These are phyloP conservation scores for Aspergillus tubingensis DNA, from an alignment of 2,329 filamentous ascomycete species.

Conservation along the genomic window DNA sequence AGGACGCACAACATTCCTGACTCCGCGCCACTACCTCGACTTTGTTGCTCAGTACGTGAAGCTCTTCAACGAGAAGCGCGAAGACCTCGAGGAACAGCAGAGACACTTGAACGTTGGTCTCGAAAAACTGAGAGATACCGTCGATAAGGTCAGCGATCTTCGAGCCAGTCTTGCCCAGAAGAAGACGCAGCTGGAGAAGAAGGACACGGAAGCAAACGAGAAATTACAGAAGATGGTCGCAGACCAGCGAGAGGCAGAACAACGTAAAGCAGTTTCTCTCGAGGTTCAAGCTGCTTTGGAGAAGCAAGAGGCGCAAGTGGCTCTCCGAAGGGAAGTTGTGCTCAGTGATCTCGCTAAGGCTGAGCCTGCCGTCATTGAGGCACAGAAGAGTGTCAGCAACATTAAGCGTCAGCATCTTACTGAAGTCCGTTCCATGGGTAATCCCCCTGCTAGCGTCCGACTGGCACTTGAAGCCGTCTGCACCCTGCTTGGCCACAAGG, in stretches of 20 bases:
- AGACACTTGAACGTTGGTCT: slow-evolving; percentile 97
- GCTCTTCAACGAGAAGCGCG: slow-evolving; percentile 96
- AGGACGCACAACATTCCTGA: slow-evolving; percentile 88
- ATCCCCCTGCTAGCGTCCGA: slow-evolving; percentile 85
- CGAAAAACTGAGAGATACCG: slow-evolving; percentile 94
- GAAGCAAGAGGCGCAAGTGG: slow-evolving; percentile 86
- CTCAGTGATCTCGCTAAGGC: slow-evolving; percentile 84
- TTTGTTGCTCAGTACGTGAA: slow-evolving; percentile 98
- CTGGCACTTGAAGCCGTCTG: slow-evolving; percentile 96
- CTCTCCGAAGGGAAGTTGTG: slow-evolving; percentile 78
- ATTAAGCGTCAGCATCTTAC: slow-evolving; percentile 97
- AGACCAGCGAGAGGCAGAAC: slow-evolving; percentile 91
- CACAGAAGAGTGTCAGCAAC: slow-evolving; percentile 94
- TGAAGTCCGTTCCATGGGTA: slow-evolving; percentile 95
- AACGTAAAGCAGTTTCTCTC: slow-evolving; percentile 81
- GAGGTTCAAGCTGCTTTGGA: slow-evolving; percentile 87
- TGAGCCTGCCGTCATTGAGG: slow-evolving; percentile 89
- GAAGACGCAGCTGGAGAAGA: slow-evolving; percentile 87
- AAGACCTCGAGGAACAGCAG: slow-evolving; percentile 97
- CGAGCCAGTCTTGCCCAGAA: slow-evolving; percentile 90
- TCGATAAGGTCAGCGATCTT: slow-evolving; percentile 93
- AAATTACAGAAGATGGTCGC: slow-evolving; percentile 97
- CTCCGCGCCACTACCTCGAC: slow-evolving; percentile 94
- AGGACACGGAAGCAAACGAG: slow-evolving; percentile 93
- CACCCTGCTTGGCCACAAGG: slow-evolving; percentile 86